Percentiles rank a stretch among this genome's conserved stretches.
phyloP scores from a whole-genome alignment of 2,329 filamentous ascomycete species.

The Colletotrichum camelliae region DNA sequence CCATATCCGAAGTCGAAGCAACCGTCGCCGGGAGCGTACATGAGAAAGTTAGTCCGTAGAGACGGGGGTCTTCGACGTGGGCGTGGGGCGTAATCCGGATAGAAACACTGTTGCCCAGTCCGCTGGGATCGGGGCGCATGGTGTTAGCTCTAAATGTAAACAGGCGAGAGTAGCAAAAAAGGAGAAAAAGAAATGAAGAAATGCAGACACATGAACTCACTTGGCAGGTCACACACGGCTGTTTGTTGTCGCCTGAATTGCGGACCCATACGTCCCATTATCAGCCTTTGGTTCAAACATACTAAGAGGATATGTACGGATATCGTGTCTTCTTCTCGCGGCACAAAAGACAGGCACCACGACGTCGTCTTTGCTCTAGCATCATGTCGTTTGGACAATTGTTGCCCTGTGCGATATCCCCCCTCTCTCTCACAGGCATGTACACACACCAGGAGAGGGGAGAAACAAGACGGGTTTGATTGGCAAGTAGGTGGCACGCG shows the following conservation, averaged over 20 bases:
- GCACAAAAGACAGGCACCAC: background rate
- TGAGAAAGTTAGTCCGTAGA: background rate
- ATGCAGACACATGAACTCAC: background rate
- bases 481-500: background rate
- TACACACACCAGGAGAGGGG: background rate
- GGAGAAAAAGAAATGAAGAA: too few relatives aligned
- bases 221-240: background rate
- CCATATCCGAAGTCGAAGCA: background rate
- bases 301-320: background rate
- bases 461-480: rapidly evolving
- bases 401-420: background rate
- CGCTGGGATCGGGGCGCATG: background rate
- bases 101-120: background rate
- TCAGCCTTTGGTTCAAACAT: background rate
- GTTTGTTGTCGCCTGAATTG: background rate
- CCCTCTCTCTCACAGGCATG: background rate
- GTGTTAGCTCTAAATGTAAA: background rate
- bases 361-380: background rate
- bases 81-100: background rate
- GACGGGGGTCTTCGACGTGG: background rate
- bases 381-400: background rate
- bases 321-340: background rate
- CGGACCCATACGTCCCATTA: background rate
- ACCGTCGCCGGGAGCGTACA: background rate
- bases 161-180: background rate